These are phyloP conservation scores for Mycena pura DNA, from an alignment of 768 basidiomycete genomes.

Conservation along the genomic window DNA sequence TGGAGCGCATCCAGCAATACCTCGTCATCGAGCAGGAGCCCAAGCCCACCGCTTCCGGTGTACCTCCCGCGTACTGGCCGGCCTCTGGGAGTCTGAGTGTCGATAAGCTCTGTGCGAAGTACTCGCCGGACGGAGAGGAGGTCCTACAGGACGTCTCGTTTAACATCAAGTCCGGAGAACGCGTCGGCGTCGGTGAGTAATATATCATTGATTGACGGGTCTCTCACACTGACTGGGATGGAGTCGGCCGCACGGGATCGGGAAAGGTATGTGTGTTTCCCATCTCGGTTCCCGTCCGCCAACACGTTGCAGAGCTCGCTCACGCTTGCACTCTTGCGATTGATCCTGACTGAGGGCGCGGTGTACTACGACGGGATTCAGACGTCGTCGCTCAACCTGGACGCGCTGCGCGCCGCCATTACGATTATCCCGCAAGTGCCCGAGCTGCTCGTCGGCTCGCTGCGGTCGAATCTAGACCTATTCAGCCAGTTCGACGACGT, in stretches of 20 bases:
- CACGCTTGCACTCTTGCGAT: slow-evolving; percentile 47
- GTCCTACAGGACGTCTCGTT: slow-evolving; percentile 35
- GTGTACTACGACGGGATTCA: slow-evolving; percentile 52
- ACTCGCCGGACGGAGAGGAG: slow-evolving; percentile 33
- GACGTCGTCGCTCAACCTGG: slow-evolving; percentile 48
- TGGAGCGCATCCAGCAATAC: slow-evolving; percentile 35
- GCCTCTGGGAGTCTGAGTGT: slow-evolving; percentile 50
- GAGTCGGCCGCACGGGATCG: slow-evolving; percentile 35
- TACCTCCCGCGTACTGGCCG: slow-evolving; percentile 59
- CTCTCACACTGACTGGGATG: not conserved
- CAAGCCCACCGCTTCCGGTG: slow-evolving; percentile 30
- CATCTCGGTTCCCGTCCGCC: not conserved
- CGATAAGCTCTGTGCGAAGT: slow-evolving; percentile 50
- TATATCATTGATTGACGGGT: not conserved
- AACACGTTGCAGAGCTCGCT: slow-evolving; percentile 39
- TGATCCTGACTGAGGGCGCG: slow-evolving; percentile 39
- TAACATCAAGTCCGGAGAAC: slow-evolving; percentile 51
- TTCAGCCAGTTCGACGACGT: slow-evolving; percentile 49
- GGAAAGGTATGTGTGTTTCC: slow-evolving; percentile 19
- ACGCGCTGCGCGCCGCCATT: slow-evolving; percentile 50
- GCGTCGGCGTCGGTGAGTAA: slow-evolving; percentile 47
- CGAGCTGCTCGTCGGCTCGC: slow-evolving; percentile 44
- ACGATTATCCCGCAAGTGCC: slow-evolving; percentile 50
- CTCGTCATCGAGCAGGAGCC: slow-evolving; percentile 52
- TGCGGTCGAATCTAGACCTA: slow-evolving; percentile 52